Base-by-base conservation (phyloP, 352 stramenopile species). In the Phytophthora agathidicida region DNA sequence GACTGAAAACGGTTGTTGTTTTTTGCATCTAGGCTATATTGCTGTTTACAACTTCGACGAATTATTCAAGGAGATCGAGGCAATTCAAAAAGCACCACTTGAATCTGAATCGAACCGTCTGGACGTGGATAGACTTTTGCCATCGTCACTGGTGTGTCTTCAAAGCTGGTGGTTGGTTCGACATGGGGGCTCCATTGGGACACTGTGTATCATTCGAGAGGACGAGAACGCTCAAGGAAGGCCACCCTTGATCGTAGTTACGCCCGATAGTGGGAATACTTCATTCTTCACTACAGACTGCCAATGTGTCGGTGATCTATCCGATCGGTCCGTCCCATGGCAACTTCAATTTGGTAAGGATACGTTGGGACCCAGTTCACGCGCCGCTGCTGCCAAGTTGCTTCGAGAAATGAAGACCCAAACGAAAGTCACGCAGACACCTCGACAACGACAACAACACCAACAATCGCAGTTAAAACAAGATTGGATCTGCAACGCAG, bases 281-380 rank as follows among this genome's bases (percentile, higher is more conserved):
- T 69, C 66, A 0, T 52, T 87, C 7, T 85, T 75, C 62, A 71
- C 66, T 1, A 28, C 69, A 2, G 56, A 71, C 0, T 74, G 74
- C 2, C 35, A 68, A n/a, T 50, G 65, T 13, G 39, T 82, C 0
- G 72, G 74, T 7, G 46, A 36, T 27, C 38, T 86, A 10, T 32
- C 41, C 13, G 50, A 75, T 6, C 24, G 14, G 6, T 50, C 42
- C 4, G 20, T 47, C 24, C 39, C 48, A 3, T 66, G 48, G 48
- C 48, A 55, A n/a, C 20, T 65, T 2, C 24, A 33, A 16, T 4
- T 26, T 4, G 32, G 20, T 27, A 22, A 5, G 9, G 41, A 1
- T 20, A 16, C 19, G 33, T 32, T 14, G 30, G 17, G 10, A n/a
- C n/a, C n/a, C n/a, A 33, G 8, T 5, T 36, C 13, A n/a, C 33